Conservation (phyloP, 176 grass and related monocot species). For the Alloteropsis semialata region DNA sequence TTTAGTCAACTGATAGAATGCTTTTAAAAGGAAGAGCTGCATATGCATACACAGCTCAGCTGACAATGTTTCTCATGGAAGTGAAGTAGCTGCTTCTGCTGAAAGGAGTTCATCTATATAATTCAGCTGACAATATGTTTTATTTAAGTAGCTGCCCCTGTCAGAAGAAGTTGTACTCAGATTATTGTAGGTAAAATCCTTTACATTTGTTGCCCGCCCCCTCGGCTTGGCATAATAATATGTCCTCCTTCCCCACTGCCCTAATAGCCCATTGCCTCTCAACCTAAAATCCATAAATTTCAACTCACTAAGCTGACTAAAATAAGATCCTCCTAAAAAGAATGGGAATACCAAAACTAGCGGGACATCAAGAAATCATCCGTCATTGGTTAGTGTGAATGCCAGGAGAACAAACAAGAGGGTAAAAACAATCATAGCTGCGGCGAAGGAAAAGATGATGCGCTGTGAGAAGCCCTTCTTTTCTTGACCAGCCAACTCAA, state of each 20-base stretch:
- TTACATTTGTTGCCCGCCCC: not conserved
- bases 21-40: not conserved
- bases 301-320: not conserved
- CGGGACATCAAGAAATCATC: slow-evolving; percentile 45
- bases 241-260: not conserved
- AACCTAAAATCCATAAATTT: not conserved
- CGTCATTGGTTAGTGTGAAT: slow-evolving; percentile 69
- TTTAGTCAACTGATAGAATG: not conserved
- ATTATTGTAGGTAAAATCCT: not conserved
- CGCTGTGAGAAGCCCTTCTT: slow-evolving; percentile 52
- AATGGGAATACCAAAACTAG: not conserved
- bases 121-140: not conserved
- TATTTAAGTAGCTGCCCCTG: not conserved
- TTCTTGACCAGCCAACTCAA: slow-evolving; percentile 67
- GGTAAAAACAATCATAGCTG: slow-evolving; percentile 46
- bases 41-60: not conserved
- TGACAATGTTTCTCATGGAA: not conserved
- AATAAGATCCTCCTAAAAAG: not conserved
- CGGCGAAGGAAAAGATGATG: slow-evolving; percentile 61
- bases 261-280: not conserved
- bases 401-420: slow-evolving; percentile 64
- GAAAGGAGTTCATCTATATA: not conserved
- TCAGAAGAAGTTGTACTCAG: not conserved
- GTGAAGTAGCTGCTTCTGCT: not conserved
- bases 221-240: not conserved